Evolutionary conservation across 2,329 filamentous ascomycete species (phyloP).

Genomic region (Cladophialophora exuberans): DNA sequence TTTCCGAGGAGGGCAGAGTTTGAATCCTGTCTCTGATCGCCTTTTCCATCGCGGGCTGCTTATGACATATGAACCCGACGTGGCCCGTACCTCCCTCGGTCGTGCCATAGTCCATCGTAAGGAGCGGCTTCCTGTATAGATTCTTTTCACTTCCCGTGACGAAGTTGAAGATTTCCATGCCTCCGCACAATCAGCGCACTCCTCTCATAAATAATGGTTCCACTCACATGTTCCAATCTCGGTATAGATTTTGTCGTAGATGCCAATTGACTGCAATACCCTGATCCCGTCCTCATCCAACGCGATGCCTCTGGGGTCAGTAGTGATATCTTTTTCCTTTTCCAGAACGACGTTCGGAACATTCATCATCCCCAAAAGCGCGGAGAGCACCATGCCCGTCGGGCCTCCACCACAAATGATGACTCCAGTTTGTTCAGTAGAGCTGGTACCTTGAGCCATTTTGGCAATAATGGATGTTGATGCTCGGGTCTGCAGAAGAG

Average conservation of each 20-base stretch:
- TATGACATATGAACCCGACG: constrained; percentile 38
- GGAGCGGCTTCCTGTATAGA: constrained; percentile 26
- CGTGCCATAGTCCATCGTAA: constrained; percentile 28
- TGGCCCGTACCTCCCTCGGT: constrained; percentile 38
- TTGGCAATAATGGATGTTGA: too few relatives aligned
- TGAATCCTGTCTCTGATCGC: constrained; percentile 27
- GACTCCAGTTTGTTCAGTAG: constrained; percentile 32
- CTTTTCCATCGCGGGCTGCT: constrained; percentile 38
- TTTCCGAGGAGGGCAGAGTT: constrained; percentile 16
- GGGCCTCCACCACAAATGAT: constrained; percentile 40
- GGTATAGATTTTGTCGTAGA: constrained; percentile 36
- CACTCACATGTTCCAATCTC: constrained; percentile 37
- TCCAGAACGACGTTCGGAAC: constrained; percentile 37
- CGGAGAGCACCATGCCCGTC: constrained; percentile 37
- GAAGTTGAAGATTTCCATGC: constrained; percentile 29
- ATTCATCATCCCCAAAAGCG: constrained; percentile 33
- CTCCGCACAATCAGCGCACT: constrained; percentile 18
- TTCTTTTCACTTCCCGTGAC: constrained; percentile 23
- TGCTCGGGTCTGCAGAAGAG: too few relatives aligned
- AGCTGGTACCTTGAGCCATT: constrained; percentile 14
- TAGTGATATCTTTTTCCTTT: constrained; percentile 36
- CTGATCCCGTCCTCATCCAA: constrained; percentile 41
- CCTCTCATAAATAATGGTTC: neutral
- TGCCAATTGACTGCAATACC: constrained; percentile 36
- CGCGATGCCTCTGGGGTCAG: constrained; percentile 39